Conservation (phyloP, 306 rosid genomes). For the Herpetospermum pedunculosum region DNA sequence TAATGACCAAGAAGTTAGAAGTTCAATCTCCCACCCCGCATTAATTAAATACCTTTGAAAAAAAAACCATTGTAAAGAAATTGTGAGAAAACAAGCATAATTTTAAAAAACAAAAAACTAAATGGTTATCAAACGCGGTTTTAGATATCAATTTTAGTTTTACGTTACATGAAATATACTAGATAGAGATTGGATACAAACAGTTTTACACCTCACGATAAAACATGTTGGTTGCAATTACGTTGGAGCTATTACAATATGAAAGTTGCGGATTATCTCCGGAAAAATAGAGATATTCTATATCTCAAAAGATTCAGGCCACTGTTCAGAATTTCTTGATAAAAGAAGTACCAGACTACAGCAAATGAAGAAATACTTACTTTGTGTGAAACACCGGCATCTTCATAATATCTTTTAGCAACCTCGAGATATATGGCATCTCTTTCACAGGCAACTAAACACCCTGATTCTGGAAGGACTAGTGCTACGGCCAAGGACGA, state of each 20-base stretch:
- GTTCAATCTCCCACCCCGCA: no score
- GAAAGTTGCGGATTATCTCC: background rate
- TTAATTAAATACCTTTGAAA: no score
- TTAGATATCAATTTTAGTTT: background rate
- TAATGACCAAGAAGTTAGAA: no score
- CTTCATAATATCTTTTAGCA: slow-evolving; percentile 64
- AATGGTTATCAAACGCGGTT: no score
- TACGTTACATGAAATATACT: background rate
- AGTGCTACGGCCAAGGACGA: slow-evolving; percentile 82
- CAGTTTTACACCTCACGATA: background rate
- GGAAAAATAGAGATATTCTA: background rate
- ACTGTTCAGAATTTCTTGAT: background rate
- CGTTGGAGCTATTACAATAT: background rate
- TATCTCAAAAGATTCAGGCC: background rate
- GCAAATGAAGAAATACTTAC: slow-evolving; percentile 20
- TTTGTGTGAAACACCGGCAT: slow-evolving; percentile 81
- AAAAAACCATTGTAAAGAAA: no score
- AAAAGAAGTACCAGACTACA: background rate
- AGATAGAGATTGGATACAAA: background rate
- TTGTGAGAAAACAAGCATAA: no score
- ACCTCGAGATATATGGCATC: slow-evolving; percentile 69
- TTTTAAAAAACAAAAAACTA: no score
- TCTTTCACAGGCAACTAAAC: slow-evolving; percentile 81
- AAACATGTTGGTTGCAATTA: background rate
- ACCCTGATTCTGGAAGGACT: slow-evolving; percentile 84